Evolutionary conservation across 1,139 yeast species (phyloP).

Genomic region (Geotrichum aggregatum): DNA sequence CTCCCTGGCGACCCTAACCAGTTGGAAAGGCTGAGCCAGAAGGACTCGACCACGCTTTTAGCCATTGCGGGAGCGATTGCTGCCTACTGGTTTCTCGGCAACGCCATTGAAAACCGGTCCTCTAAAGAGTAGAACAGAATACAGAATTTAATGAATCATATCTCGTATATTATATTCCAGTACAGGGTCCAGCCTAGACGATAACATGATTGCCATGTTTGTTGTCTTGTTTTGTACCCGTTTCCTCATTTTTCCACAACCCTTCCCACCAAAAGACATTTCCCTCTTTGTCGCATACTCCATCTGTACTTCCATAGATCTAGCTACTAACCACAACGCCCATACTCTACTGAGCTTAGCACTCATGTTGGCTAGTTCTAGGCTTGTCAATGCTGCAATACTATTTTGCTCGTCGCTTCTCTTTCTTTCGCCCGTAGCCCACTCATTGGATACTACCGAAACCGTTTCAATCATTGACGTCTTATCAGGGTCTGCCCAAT

Average conservation of each 20-base stretch:
- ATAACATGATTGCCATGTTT: too few species aligned
- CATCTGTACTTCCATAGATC: too few species aligned
- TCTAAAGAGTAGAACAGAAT: not conserved
- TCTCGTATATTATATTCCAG: too few species aligned
- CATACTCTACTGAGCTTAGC: not conserved
- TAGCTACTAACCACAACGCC: too few species aligned
- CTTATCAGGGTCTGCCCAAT: constrained; percentile 68
- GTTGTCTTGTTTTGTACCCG: too few species aligned
- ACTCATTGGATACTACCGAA: constrained; percentile 15
- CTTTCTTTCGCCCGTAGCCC: not conserved
- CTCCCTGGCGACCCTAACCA: constrained; percentile 20
- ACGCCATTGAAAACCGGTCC: constrained; percentile 16
- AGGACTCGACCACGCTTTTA: constrained; percentile 35
- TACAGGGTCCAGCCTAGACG: too few species aligned
- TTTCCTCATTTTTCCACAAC: not conserved
- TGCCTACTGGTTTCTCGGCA: constrained; percentile 38
- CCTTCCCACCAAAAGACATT: not conserved
- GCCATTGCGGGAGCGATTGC: constrained; percentile 35
- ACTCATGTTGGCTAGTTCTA: constrained; percentile 4
- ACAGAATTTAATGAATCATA: too few species aligned
- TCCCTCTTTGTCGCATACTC: too few species aligned
- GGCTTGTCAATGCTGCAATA: not conserved
- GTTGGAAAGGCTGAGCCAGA: constrained; percentile 24
- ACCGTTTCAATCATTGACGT: constrained; percentile 61
- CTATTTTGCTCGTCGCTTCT: not conserved